Conservation (phyloP, 108 stramenopile genomes). For the Pseudonitzschia multistriata region DNA sequence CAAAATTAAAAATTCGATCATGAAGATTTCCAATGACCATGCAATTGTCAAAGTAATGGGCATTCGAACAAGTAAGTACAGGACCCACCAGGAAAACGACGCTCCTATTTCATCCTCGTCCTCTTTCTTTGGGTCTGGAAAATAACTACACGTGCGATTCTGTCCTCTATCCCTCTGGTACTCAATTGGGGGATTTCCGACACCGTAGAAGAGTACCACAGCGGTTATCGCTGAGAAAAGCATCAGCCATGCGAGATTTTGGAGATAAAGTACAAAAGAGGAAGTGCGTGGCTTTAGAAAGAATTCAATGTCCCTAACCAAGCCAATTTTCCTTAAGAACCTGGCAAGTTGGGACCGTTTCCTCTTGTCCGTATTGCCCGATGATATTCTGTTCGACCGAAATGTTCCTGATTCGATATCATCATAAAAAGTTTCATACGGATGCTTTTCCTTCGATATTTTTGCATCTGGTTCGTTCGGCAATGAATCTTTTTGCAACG, state of each 20-base stretch:
- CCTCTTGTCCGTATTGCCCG: background rate
- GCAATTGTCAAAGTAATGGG: slow-evolving; percentile 41
- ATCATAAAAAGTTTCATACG: background rate
- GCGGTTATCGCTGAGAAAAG: background rate
- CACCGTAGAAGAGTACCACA: background rate
- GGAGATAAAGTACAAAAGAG: background rate
- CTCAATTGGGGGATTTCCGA: slow-evolving; percentile 3
- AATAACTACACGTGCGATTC: background rate
- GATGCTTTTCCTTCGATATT: background rate
- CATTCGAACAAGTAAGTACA: slow-evolving; percentile 37
- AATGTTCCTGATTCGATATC: background rate
- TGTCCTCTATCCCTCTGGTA: background rate
- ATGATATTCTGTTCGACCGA: background rate
- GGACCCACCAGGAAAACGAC: slow-evolving; percentile 47
- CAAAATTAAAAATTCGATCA: slow-evolving; percentile 38
- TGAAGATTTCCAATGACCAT: slow-evolving; percentile 18
- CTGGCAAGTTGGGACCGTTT: background rate
- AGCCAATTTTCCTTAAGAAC: slow-evolving; percentile 1
- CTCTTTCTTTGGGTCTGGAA: background rate
- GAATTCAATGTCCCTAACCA: background rate
- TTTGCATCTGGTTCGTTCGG: background rate
- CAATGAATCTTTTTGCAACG: background rate
- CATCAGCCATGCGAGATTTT: slow-evolving; percentile 1
- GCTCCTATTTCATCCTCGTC: background rate
- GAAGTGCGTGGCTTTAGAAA: slow-evolving; percentile 11